Evolutionary conservation across 108 stramenopile species (phyloP), one percentile per base, ranked within the genome.

Genomic region (Fistulifera pelliculosa): DNA sequence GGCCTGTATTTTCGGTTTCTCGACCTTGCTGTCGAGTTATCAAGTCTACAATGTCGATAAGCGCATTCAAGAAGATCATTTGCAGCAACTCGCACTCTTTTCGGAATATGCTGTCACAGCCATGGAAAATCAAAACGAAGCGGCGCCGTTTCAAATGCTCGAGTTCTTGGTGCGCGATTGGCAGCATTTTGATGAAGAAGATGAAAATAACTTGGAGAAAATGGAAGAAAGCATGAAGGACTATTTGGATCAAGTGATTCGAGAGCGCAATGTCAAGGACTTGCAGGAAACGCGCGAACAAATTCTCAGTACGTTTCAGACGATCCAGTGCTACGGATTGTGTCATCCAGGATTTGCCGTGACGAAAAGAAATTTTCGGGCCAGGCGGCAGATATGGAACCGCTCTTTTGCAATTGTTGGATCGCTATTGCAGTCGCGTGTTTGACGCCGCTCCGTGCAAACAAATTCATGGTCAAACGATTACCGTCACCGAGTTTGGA

Each of bases 41-140:
- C 93, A 93, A 65, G 96, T 99, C 70, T 99, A 99, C 77, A 99
- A 99, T 71, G 94, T 99, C 0, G 88, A 94, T 52, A 96, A 96
- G 65, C 67, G 94, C 51, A 96, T 99, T 50, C 93, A 94, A 60
- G 99, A 99, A 76, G 99, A 99, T 64, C 92, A 97, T 62, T 70
- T 99, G 58, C 97, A 98, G 89, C 96, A 96, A 61, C 72, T 98
- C 44, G 96, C 97, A 8, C 74, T 98, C 41, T 99, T 99, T 68
- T 76, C 83, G 19, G 99, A 99, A 75, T 99, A 98, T 66, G 99
- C 95, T 6, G 62, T 94, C 23, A 83, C 97, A 73, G 95, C 95
- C 14, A 71, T 97, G 47, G 67, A 77, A 44, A 60, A 66, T 7
- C 73, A 89, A 47, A 48, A 75, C 26, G 53, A 80, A 47, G 60